phyloP scores from a whole-genome alignment of 108 stramenopile species.

The Pseudonitzschia multistriata region DNA sequence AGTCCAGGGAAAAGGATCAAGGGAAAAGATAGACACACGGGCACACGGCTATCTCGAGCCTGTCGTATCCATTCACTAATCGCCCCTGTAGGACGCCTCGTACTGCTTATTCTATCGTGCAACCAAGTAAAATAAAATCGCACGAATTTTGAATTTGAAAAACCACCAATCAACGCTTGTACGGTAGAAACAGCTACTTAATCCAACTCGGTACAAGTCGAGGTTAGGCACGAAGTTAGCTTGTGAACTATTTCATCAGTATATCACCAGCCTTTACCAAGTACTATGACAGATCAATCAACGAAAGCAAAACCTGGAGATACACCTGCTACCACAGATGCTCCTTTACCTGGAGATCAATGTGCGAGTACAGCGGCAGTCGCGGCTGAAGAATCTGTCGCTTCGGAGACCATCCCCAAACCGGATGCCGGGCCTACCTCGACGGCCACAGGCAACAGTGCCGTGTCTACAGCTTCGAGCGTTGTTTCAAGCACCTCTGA shows the following conservation, averaged over 20 bases:
- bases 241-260: too few species aligned
- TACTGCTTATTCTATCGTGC: background rate
- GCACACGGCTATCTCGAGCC: background rate
- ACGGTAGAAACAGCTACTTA: too few species aligned
- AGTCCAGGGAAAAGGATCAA: background rate
- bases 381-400: background rate
- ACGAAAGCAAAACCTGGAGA: background rate
- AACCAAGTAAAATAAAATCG: background rate
- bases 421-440: background rate
- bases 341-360: too few species aligned
- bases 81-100: background rate
- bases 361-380: too few species aligned
- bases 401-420: background rate
- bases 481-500: slow-evolving; percentile 2
- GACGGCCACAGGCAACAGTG: background rate
- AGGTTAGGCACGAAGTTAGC: too few species aligned
- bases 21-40: background rate
- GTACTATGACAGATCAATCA: background rate
- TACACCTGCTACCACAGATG: background rate
- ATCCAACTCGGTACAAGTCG: too few species aligned
- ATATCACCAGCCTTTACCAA: background rate
- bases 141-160: slow-evolving; percentile 1
- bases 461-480: background rate
- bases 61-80: background rate
- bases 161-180: background rate